A percentile compares a stretch with the other conserved stretches of the same genome.
phyloP scores from a whole-genome alignment of 768 basidiomycete species.

The Panaeolus cyanescens region DNA sequence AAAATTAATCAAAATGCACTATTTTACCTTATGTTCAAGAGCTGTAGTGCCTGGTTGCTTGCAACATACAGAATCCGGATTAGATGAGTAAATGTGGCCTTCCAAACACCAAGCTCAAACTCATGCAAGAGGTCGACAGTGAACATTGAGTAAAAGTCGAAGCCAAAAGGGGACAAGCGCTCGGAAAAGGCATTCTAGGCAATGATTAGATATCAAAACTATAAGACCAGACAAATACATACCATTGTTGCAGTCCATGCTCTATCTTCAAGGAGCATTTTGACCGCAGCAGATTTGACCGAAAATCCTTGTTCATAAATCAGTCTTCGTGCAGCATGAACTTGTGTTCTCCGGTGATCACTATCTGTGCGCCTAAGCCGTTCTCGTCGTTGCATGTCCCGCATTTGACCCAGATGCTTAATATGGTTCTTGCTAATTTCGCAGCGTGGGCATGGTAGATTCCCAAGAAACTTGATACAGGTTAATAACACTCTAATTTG shows the following conservation, averaged over 20 bases:
- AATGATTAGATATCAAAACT: neutral
- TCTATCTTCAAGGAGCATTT: neutral
- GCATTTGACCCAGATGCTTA: constrained; percentile 22
- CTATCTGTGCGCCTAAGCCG: constrained; percentile 9
- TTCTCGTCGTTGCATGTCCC: constrained; percentile 14
- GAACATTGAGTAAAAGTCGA: constrained; percentile 26
- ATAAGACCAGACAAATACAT: neutral
- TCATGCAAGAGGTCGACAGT: constrained; percentile 37
- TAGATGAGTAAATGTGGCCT: constrained; percentile 28
- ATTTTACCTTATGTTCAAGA: constrained; percentile 24
- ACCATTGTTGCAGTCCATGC: constrained; percentile 14
- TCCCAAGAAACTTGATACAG: constrained; percentile 29
- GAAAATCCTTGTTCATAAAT: constrained; percentile 12
- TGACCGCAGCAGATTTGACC: constrained; percentile 2
- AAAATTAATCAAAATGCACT: neutral
- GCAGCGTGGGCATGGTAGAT: constrained; percentile 41
- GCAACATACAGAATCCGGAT: constrained; percentile 27
- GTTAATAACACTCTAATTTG: constrained; percentile 31
- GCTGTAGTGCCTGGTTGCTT: constrained; percentile 16
- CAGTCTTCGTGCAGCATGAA: constrained; percentile 2
- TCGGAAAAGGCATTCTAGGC: constrained; percentile 34
- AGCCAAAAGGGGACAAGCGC: constrained; percentile 11
- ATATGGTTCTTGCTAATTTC: constrained; percentile 27
- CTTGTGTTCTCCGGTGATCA: neutral
- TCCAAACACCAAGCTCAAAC: constrained; percentile 37